These are phyloP conservation scores for Periconia macrospinosa DNA, from an alignment of 2,329 filamentous ascomycete genomes.

Conservation along the genomic window DNA sequence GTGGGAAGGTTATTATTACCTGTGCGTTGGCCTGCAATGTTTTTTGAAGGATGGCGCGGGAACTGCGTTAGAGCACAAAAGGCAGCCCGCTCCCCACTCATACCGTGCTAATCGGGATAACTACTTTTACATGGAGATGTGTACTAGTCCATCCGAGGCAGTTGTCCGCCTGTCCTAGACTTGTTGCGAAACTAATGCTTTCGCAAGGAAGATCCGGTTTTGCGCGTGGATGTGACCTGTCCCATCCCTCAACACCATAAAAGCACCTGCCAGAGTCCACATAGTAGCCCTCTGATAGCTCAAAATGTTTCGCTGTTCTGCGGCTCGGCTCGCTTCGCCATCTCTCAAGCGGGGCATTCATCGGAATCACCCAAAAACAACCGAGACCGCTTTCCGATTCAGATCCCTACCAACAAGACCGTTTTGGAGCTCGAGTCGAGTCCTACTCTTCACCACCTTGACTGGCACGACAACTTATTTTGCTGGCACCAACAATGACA, in stretches of 20 bases:
- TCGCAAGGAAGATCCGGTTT: slow-evolving; percentile 5
- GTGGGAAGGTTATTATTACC: slow-evolving; percentile 29
- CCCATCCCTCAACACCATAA: slow-evolving; percentile 16
- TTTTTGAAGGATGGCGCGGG: slow-evolving; percentile 28
- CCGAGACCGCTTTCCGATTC: slow-evolving; percentile 24
- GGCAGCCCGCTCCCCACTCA: slow-evolving; percentile 17
- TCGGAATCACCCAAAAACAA: slow-evolving; percentile 16
- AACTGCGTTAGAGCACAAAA: slow-evolving; percentile 40
- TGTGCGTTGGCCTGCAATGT: slow-evolving; percentile 35
- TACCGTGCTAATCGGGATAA: slow-evolving; percentile 20
- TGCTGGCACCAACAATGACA: slow-evolving; percentile 50
- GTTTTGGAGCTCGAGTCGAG: slow-evolving; percentile 53
- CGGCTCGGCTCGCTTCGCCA: slow-evolving; percentile 30
- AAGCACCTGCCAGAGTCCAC: slow-evolving; percentile 13
- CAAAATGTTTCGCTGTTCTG: slow-evolving; percentile 38
- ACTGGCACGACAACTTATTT: slow-evolving; percentile 49
- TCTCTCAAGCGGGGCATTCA: slow-evolving; percentile 31
- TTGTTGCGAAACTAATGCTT: slow-evolving; percentile 23
- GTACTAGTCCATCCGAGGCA: slow-evolving; percentile 14
- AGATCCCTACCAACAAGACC: slow-evolving; percentile 21
- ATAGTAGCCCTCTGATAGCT: slow-evolving; percentile 11
- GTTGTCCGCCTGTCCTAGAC: slow-evolving; percentile 11
- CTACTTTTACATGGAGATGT: slow-evolving; percentile 31
- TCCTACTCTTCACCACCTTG: slow-evolving; percentile 52
- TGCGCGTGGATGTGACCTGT: slow-evolving; percentile 17